Base-by-base conservation (phyloP, 164 flowering plant genomes). In the Nelumbo lutea region DNA sequence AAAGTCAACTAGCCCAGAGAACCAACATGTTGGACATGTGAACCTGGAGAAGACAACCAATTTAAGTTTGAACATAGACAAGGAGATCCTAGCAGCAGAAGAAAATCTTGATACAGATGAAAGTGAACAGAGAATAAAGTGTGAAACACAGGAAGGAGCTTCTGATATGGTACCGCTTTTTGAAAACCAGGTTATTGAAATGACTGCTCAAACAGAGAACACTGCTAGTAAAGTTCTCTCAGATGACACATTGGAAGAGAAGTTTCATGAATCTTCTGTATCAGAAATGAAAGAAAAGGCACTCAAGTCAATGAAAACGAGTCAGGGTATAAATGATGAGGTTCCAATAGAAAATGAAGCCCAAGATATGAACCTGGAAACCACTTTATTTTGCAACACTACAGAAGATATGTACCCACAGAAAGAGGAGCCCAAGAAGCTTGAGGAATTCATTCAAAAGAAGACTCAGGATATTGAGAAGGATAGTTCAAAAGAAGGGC, bases 31-130 rank as follows among this genome's bases (percentile, higher is more conserved):
- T 50, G 66, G 66, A 66, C 57, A 53, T 11, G 64, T 43, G 53
- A 72, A 67, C 65, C 66, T 43, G 58, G 70, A 53, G 15, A 64
- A 73, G 51, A 70, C 63, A 27, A 56, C 60, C 46, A 66, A 65
- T 38, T 27, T 39, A 58, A 65, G 51, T 48, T 65, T 42, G 46
- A 59, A 73, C 38, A 13, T 40, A 3, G 60, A 39, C 4, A 42
- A 11, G 3, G 70, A 61, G 47, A 67, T 42, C 14, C 42, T 15
- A 38, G 13, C 15, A 41, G 47, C 41, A 42, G 60, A 27, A 27
- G 27, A 65, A 63, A 69, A 50, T 6, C 15, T 11, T 56, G 55
- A 68, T 38, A 72, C 65, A 64, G 41, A 50, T 73, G 55, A 69
- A 64, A 64, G 39, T 42, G 44, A 66, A 14, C 63, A 62, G 62